Base-by-base conservation (phyloP, 164 flowering plant genomes). In the Annona cherimola region DNA sequence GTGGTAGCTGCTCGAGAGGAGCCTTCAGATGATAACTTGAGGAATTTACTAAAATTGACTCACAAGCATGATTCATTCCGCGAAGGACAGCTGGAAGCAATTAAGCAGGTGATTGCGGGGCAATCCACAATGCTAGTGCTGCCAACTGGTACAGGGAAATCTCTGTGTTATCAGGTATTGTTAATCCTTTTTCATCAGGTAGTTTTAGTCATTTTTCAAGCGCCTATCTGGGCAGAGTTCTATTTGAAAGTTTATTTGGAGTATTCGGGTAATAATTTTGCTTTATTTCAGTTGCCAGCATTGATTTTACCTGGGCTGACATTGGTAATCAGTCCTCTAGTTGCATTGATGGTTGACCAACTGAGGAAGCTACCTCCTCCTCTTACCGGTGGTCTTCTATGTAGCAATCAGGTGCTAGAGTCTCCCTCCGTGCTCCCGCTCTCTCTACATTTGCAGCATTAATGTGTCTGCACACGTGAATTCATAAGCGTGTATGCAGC, bases 261-360 rank as follows among this genome's bases (percentile, higher is more conserved):
- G 40, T 40, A 12, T 5, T 41, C 42, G 16, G 1, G 50, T n/a
- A 64, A 1, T 40, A 2, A 12, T 42, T 45, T 73, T 54, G 14
- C 62, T 67, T 50, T 50, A 26, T 50, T 50, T 50, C 72, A 74
- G 81, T 81, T 96, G 69, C 94, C 98, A 20, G 89, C 99, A 0
- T 68, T 96, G 81, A 76, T 96, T 70, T 85, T 96, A 44, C 81
- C 84, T 12, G 98, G 99, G 61, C 67, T 90, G 42, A 92, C 95
- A 7, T 76, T 96, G 69, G 98, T 96, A 73, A 87, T 93, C 18
- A 88, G 98, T 79, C 99, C 99, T 4, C 75, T 96, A 69, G 88
- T 96, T 45, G 92, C 98, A 2, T 84, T 96, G 85, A 96, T 96
- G 99, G 86, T 93, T 76, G 99, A 93, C 84, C 99, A 96, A 76